Evolutionary conservation across 2,329 filamentous ascomycete genomes (phyloP).

Genomic region (Hypoxylon sp.): DNA sequence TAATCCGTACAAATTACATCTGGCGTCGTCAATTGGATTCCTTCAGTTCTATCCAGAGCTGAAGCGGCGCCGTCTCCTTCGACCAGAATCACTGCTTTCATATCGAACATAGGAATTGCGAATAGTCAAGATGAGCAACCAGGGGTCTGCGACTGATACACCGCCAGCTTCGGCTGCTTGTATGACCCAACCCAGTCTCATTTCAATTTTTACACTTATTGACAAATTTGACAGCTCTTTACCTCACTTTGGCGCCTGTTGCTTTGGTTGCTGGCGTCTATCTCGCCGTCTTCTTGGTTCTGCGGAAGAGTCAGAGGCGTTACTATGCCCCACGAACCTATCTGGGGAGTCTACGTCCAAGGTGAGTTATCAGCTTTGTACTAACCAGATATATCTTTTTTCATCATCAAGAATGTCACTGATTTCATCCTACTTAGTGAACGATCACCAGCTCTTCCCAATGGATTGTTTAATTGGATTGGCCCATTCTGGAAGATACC

Average conservation of each 20-base stretch:
- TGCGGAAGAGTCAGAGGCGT: slow-evolving; percentile 62
- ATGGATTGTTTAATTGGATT: slow-evolving; percentile 78
- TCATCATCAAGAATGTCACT: neutral
- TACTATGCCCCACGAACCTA: slow-evolving; percentile 68
- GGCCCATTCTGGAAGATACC: slow-evolving; percentile 75
- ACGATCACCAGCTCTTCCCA: slow-evolving; percentile 71
- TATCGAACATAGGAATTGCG: slow-evolving; percentile 12
- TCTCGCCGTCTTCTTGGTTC: slow-evolving; percentile 61
- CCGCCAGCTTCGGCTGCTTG: slow-evolving; percentile 46
- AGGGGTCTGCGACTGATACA: slow-evolving; percentile 40
- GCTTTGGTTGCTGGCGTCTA: slow-evolving; percentile 58
- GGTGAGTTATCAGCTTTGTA: slow-evolving; percentile 49
- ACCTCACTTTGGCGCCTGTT: slow-evolving; percentile 61
- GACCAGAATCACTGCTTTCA: neutral
- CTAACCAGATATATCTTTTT: neutral
- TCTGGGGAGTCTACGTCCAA: slow-evolving; percentile 62
- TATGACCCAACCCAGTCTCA: slow-evolving; percentile 36
- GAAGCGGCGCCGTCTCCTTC: neutral
- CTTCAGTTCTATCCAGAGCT: slow-evolving; percentile 4
- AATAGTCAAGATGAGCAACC: slow-evolving; percentile 47
- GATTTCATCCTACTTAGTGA: slow-evolving; percentile 58
- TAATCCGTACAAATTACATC: slow-evolving; percentile 22
- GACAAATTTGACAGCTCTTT: slow-evolving; percentile 54
- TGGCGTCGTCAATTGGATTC: slow-evolving; percentile 21
- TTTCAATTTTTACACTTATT: slow-evolving; percentile 31